Evolutionary conservation across 345 rosid species (phyloP).

Genomic region (Trapa incisa): DNA sequence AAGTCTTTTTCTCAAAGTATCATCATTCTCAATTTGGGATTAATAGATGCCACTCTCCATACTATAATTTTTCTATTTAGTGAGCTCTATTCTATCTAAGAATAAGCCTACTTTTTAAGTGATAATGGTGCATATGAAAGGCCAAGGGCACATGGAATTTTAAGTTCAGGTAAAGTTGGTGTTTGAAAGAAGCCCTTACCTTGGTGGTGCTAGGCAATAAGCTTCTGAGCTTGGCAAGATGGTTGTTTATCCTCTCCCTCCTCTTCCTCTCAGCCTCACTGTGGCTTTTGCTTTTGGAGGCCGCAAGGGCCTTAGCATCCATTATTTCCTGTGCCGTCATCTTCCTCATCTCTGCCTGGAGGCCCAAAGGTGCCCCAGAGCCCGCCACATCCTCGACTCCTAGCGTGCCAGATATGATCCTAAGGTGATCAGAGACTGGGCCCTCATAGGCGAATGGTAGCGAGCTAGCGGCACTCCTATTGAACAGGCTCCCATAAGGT

Average conservation of each 20-base stretch:
- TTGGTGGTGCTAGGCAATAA: constrained; percentile 90
- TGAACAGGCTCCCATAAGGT: constrained; percentile 53
- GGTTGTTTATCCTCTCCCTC: constrained; percentile 93
- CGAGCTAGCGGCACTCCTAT: constrained; percentile 41
- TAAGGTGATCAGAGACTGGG: constrained; percentile 50
- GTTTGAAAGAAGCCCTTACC: constrained; percentile 37
- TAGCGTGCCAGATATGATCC: constrained; percentile 69
- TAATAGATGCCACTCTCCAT: background rate
- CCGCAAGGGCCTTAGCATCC: constrained; percentile 98
- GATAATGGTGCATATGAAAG: background rate
- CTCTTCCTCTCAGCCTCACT: constrained; percentile 96
- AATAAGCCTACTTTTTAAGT: too few relatives aligned
- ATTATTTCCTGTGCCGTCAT: constrained; percentile 95
- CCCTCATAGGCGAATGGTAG: constrained; percentile 60
- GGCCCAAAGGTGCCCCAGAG: constrained; percentile 51
- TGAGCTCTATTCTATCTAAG: too few relatives aligned
- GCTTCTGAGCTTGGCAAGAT: constrained; percentile 89
- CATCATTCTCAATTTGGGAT: constrained; percentile 22
- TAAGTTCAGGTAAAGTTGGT: background rate
- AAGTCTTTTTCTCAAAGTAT: background rate
- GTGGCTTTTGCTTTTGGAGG: constrained; percentile 92
- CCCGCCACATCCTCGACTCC: constrained; percentile 56
- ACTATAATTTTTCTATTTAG: too few relatives aligned
- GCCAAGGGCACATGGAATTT: background rate
- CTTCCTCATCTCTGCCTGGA: constrained; percentile 77